phyloP scores from a whole-genome alignment of 805 yeast genomes.

The Hanseniaspora jakobsenii region DNA sequence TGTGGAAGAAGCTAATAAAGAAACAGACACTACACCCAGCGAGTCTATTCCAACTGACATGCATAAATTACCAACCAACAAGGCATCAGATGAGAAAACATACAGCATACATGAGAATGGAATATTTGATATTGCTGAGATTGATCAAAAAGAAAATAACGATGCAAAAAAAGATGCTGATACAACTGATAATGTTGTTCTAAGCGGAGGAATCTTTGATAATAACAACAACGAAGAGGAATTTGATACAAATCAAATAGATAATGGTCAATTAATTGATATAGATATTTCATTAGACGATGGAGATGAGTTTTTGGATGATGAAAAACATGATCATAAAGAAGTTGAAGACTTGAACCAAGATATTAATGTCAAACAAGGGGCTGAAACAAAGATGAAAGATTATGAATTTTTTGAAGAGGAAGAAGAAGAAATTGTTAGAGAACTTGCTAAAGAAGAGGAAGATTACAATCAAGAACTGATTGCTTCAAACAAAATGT shows the following conservation, averaged over 20 bases:
- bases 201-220: too few species aligned
- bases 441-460: constrained; percentile 58
- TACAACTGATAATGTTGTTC: neutral
- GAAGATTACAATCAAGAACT: too few species aligned
- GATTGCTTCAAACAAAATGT: too few species aligned
- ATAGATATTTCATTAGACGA: neutral
- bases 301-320: too few species aligned
- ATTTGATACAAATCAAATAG: neutral
- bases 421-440: constrained; percentile 58
- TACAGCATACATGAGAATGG: neutral
- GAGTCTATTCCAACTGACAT: too few species aligned
- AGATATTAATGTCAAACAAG: neutral
- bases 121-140: too few species aligned
- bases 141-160: neutral
- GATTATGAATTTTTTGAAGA: constrained; percentile 62
- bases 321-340: neutral
- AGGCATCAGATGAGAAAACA: too few species aligned
- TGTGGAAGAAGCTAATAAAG: too few species aligned
- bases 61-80: too few species aligned
- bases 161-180: neutral
- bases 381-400: too few species aligned
- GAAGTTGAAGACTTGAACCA: constrained; percentile 6
- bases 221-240: too few species aligned
- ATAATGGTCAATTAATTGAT: neutral
- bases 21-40: too few species aligned